Conservation (phyloP, 805 yeast species). For the Clavispora santaluciae region DNA sequence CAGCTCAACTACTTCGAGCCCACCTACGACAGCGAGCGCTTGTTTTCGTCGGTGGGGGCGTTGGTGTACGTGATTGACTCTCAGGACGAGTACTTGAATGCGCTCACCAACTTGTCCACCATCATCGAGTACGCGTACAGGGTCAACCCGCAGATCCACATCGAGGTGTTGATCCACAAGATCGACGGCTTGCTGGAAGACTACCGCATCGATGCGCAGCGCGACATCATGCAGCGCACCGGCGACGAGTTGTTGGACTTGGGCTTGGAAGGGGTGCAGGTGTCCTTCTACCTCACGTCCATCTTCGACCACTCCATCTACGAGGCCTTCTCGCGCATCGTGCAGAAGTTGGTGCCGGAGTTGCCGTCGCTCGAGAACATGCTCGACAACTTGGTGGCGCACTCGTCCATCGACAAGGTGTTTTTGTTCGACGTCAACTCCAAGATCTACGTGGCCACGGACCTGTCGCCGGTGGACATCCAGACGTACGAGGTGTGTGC, state of each 20-base stretch:
- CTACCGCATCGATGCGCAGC: constrained; percentile 86
- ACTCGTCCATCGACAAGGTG: constrained; percentile 87
- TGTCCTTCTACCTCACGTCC: constrained; percentile 85
- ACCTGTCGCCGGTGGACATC: constrained; percentile 90
- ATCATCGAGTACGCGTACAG: constrained; percentile 84
- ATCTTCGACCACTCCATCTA: constrained; percentile 94
- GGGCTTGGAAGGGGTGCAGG: constrained; percentile 87
- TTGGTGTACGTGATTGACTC: constrained; percentile 91
- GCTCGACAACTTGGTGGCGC: constrained; percentile 83
- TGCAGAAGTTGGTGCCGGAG: constrained; percentile 86
- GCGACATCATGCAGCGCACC: constrained; percentile 94
- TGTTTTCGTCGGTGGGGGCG: constrained; percentile 82
- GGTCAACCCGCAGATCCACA: constrained; percentile 77
- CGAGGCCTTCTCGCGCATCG: constrained; percentile 91
- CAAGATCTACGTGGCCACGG: constrained; percentile 93
- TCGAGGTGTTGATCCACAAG: constrained; percentile 92
- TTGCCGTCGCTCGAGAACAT: constrained; percentile 82
- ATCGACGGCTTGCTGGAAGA: constrained; percentile 95
- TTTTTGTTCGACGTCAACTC: constrained; percentile 88
- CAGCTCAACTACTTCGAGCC: constrained; percentile 88
- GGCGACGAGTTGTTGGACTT: constrained; percentile 88
- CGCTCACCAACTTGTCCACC: constrained; percentile 81
- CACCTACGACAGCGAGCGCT: constrained; percentile 67
- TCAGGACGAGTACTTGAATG: constrained; percentile 91
- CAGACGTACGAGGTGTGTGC: constrained; percentile 96